Conservation (phyloP, 345 rosid genomes). For the Reutealis trisperma region DNA sequence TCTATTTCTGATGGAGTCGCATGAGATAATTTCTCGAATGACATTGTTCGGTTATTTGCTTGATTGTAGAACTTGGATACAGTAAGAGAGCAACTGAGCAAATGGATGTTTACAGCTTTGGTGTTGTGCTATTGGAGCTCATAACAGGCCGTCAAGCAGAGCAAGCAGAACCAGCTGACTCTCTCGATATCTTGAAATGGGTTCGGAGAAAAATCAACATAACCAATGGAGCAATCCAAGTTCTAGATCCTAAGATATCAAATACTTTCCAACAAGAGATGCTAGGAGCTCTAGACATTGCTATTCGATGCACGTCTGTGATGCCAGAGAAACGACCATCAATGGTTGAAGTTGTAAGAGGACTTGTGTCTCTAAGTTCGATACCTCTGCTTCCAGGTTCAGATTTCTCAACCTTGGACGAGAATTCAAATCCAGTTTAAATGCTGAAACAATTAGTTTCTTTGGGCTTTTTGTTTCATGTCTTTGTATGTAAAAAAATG, state of each 20-base stretch:
- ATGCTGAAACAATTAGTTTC: not conserved
- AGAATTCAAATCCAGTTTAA: conserved; percentile 19
- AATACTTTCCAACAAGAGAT: conserved; percentile 51
- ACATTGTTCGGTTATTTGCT: conserved; percentile 4
- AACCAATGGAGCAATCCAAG: conserved; percentile 61
- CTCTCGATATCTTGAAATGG: conserved; percentile 75
- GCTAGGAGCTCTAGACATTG: conserved; percentile 71
- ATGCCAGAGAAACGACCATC: conserved; percentile 82
- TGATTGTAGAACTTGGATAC: conserved; percentile 64
- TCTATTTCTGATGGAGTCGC: not conserved
- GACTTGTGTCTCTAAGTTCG: conserved; percentile 52
- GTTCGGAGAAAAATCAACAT: conserved; percentile 90
- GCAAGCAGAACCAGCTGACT: conserved; percentile 42
- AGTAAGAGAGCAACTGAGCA: conserved; percentile 79
- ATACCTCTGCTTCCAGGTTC: conserved; percentile 20
- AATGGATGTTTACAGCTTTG: conserved; percentile 88
- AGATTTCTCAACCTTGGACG: conserved; percentile 30
- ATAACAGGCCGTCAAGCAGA: conserved; percentile 72
- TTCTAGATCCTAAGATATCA: conserved; percentile 69
- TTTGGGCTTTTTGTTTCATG: not conserved
- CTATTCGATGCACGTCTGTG: conserved; percentile 72
- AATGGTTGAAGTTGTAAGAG: conserved; percentile 61
- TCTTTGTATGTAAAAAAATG: conserved; percentile 13
- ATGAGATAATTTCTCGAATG: not conserved
- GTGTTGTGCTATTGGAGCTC: conserved; percentile 83